Evolutionary conservation across 2,329 filamentous ascomycete genomes (phyloP).

Genomic region (Fusarium phyllophilum): DNA sequence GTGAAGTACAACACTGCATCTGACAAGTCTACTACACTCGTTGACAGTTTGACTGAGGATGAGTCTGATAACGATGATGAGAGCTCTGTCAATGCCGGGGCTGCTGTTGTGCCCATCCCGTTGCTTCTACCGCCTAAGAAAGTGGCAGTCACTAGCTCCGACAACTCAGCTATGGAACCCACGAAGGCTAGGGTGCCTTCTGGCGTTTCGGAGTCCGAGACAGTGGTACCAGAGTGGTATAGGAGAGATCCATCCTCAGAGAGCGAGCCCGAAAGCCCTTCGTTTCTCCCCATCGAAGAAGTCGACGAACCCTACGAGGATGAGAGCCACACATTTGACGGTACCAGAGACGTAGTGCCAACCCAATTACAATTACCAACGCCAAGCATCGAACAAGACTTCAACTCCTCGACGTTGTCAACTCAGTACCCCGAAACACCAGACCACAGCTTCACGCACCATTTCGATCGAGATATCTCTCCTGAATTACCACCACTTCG

Average conservation of each 20-base stretch:
- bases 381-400: conserved; percentile 28
- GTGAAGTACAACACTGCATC: conserved; percentile 22
- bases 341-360: conserved; percentile 23
- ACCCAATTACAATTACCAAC: conserved; percentile 24
- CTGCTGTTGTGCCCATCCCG: conserved; percentile 33
- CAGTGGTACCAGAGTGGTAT: conserved; percentile 31
- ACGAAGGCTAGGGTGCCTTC: conserved; percentile 34
- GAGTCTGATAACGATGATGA: conserved; percentile 33
- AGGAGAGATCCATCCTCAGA: conserved; percentile 16
- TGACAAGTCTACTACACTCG: conserved; percentile 5
- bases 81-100: conserved; percentile 24
- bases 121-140: conserved; percentile 35
- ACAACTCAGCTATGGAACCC: conserved; percentile 6
- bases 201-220: conserved; percentile 40
- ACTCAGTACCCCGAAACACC: conserved; percentile 35
- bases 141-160: neutral
- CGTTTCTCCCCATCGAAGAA: conserved; percentile 35
- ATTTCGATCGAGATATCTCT: conserved; percentile 46
- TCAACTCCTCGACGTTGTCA: conserved; percentile 9
- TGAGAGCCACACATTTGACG: conserved; percentile 22
- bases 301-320: conserved; percentile 20
- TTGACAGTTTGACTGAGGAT: conserved; percentile 17
- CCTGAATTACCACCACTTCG: conserved; percentile 51
- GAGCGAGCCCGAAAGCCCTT: conserved; percentile 28
- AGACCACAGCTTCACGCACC: conserved; percentile 28